Evolutionary conservation across 176 grass and related monocot species (phyloP), one percentile per base, ranked within the genome.

Genomic region (Tillandsia fasciculata): DNA sequence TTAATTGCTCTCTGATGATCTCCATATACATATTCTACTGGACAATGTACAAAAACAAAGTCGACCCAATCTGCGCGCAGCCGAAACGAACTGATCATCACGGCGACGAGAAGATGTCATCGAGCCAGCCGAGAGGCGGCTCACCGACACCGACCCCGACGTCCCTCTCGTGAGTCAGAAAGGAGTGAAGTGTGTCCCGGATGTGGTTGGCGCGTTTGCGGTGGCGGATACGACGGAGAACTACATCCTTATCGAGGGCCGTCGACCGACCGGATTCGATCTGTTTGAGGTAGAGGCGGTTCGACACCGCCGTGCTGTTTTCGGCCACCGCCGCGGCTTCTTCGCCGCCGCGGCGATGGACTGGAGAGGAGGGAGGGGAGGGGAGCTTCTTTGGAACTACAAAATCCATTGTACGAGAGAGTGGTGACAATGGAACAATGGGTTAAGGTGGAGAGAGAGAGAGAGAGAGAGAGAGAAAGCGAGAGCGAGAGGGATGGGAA

Each of bases 171-270:
- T 76, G 73, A 24, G 26, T 50, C 58, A 90, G 74, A 56, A 90
- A 50, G 29, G 82, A 85, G 48, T 63, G 72, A 48, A 81, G 70
- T 17, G 64, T 58, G 49, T 77, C 65, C 11, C 50, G 77, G 74
- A 90, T 13, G 59, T 49, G 70, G 77, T 80, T 78, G n/a, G 74
- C 82, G 68, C 82, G 82, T 83, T 83, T 78, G 76, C 85, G 84
- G 67, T 96, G 82, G 49, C 84, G 87, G 84, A 96, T 87, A 68
- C 87, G 84, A 14, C 87, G 79, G 50, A 96, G 87, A 64, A 96
- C 82, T 28, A 79, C 68, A 17, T 90, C 87, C 84, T 67, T 85
- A 27, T 87, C 87, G 22, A 96, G 71, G 12, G 80, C 42, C 14
- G 73, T 70, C 11, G 48, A 11, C 33, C 33, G 4, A 8, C 69